A percentile compares a stretch with the other conserved stretches of the same genome.
These are phyloP conservation scores for Dendrobium catenatum DNA, from an alignment of 106 monocot species.

Conservation along the genomic window DNA sequence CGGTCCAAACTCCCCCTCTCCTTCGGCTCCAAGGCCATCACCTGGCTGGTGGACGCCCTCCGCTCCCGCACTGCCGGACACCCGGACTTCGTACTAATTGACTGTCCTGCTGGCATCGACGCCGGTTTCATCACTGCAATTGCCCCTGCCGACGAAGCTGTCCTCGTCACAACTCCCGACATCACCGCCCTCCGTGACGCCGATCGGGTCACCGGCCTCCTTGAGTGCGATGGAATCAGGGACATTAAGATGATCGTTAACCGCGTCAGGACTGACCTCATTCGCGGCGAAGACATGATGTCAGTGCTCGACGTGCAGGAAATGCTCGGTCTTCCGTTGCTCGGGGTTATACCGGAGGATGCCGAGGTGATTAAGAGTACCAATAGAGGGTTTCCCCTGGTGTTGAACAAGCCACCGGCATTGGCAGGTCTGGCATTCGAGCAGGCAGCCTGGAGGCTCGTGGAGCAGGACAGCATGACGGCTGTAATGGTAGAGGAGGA, in stretches of 20 bases:
- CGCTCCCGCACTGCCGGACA: constrained; percentile 21
- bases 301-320: constrained; percentile 93
- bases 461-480: constrained; percentile 93
- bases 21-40: constrained; percentile 14
- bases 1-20: constrained; percentile 12
- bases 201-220: constrained; percentile 81
- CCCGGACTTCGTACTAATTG: constrained; percentile 84
- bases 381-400: constrained; percentile 75
- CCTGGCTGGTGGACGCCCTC: constrained; percentile 27
- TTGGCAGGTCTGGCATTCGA: constrained; percentile 83
- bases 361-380: constrained; percentile 92
- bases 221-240: constrained; percentile 88
- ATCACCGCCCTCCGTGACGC: constrained; percentile 87
- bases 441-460: constrained; percentile 92
- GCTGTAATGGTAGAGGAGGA: constrained; percentile 87
- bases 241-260: constrained; percentile 97
- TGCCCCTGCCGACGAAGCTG: constrained; percentile 82
- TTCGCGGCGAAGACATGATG: constrained; percentile 95
- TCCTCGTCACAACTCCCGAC: constrained; percentile 88
- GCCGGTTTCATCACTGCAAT: constrained; percentile 92
- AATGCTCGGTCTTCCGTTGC: constrained; percentile 83
- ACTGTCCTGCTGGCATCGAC: constrained; percentile 92
- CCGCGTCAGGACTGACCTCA: constrained; percentile 69
- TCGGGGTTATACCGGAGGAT: constrained; percentile 91
- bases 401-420: constrained; percentile 68